phyloP scores from a whole-genome alignment of 768 basidiomycete species.

The Xerocomellus chrysenteron region DNA sequence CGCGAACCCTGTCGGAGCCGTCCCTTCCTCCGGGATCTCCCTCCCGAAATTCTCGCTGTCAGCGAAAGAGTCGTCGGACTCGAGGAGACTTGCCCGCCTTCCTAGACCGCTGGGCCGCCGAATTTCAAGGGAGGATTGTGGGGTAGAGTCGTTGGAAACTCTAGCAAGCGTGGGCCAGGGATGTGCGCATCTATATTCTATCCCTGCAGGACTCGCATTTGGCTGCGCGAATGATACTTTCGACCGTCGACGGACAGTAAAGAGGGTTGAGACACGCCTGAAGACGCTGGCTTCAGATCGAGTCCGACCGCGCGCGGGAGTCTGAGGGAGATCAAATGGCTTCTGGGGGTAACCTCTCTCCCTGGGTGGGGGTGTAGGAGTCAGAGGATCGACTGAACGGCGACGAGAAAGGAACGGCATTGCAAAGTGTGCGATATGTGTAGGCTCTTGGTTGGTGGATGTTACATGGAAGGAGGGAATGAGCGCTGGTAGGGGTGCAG shows the following conservation, averaged over 20 bases:
- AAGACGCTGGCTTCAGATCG: slow-evolving; percentile 29
- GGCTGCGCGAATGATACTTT: slow-evolving; percentile 14
- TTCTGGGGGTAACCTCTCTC: slow-evolving; percentile 2
- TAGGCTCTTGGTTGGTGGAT: neutral
- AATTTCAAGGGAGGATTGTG: slow-evolving; percentile 31
- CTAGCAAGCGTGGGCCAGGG: slow-evolving; percentile 17
- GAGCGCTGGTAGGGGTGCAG: neutral
- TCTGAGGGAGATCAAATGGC: slow-evolving; percentile 3
- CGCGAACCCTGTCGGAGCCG: neutral
- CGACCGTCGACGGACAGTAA: slow-evolving; percentile 24
- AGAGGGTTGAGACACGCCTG: slow-evolving; percentile 30
- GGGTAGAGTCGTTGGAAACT: slow-evolving; percentile 21
- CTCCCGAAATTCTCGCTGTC: slow-evolving; percentile 6
- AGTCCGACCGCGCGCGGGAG: slow-evolving; percentile 16
- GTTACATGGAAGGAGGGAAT: slow-evolving; percentile 17
- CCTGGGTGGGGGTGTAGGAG: neutral
- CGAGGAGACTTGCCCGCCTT: slow-evolving; percentile 29
- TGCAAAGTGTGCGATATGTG: neutral
- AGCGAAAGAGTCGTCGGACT: slow-evolving; percentile 12
- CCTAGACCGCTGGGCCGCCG: slow-evolving; percentile 33
- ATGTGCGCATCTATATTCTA: slow-evolving; percentile 19
- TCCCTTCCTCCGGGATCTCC: neutral
- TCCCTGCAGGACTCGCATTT: slow-evolving; percentile 1
- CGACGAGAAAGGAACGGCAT: slow-evolving; percentile 34
- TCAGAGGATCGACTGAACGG: slow-evolving; percentile 26